A percentile compares a stretch with the other conserved stretches of the same genome.
phyloP scores from a whole-genome alignment of 495 filamentous ascomycete genomes.

The Aspergillus funiculosus region DNA sequence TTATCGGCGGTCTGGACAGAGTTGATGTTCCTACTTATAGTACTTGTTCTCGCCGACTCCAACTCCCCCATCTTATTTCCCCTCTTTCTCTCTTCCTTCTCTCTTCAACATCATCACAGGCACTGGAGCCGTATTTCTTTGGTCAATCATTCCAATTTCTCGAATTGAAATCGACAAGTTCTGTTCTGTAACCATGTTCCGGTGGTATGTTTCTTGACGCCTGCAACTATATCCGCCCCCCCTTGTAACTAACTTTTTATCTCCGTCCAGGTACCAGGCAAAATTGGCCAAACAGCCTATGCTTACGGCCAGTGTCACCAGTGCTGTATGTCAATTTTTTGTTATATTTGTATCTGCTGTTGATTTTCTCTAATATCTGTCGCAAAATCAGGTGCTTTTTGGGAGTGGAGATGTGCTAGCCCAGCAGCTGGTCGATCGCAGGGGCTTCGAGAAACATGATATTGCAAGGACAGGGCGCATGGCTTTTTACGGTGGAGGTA shows the following conservation, averaged over 20 bases:
- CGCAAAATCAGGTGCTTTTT: constrained; percentile 70
- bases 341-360: not conserved
- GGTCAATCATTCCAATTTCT: not conserved
- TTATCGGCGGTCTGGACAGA: constrained; percentile 21
- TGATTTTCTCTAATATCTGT: no score
- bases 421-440: constrained; percentile 88
- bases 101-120: not conserved
- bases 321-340: constrained; percentile 48
- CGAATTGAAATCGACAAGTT: not conserved
- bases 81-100: not conserved
- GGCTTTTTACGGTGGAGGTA: constrained; percentile 88
- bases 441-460: constrained; percentile 74
- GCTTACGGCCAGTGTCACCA: constrained; percentile 83
- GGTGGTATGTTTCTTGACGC: constrained; percentile 31
- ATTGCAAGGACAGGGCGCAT: constrained; percentile 77
- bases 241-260: constrained; percentile 12
- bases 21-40: constrained; percentile 12
- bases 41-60: constrained; percentile 1
- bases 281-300: constrained; percentile 75
- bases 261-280: constrained; percentile 70
- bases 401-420: constrained; percentile 84
- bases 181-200: constrained; percentile 33
- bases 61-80: not conserved
- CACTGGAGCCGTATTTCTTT: not conserved
- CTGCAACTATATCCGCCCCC: not conserved